Base-by-base conservation (phyloP, 139 green algal genomes). In the Ostreobium quekettii region DNA sequence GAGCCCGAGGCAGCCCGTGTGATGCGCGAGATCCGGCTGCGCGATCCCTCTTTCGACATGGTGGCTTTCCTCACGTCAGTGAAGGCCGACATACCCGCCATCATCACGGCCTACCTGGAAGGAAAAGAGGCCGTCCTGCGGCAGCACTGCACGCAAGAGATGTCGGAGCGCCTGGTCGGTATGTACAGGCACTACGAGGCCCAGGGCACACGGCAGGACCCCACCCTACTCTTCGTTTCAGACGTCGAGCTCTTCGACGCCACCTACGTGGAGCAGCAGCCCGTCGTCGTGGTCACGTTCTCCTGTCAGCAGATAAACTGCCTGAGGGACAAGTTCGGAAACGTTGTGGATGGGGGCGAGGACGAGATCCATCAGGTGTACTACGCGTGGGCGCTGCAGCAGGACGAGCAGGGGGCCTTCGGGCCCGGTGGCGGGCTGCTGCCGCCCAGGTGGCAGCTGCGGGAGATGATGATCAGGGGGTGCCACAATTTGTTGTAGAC, bases 1-100 rank as follows among this genome's bases (percentile, higher is more conserved):
- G 85, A 91, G 75, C 81, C 75, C 1, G 90, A 96, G 66, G 70
- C 76, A 7, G 89, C 83, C 6, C 69, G 75, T 2, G 89, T 91
- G 0, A 86, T 96, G 78, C 73, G 74, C n/a, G 86, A 91, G 70
- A 93, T 97, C 46, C 80, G 84, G 0, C 46, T 69, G 2, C 78
- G 91, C 4, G 87, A 96, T 76, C 85, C 86, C 1, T 42, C 19
- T 42, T 97, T 97, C 74, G 89, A 97, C 84, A 95, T 93, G 85
- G 85, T 85, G 38, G 67, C 58, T 31, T 91, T 95, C 67, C 71
- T 95, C 63, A 60, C 49, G 24, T 62, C 74, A 3, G 70, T 95
- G 7, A 80, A 78, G 56, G 48, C 31, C 32, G 86, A 90, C 29
- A 76, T 90, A n/a, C 60, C 71, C 8, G 4, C 67, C 30, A 59